A percentile compares a stretch with the other conserved stretches of the same genome.
Conservation (phyloP, 257 asterid genomes). For the Cynanchum wilfordii region DNA sequence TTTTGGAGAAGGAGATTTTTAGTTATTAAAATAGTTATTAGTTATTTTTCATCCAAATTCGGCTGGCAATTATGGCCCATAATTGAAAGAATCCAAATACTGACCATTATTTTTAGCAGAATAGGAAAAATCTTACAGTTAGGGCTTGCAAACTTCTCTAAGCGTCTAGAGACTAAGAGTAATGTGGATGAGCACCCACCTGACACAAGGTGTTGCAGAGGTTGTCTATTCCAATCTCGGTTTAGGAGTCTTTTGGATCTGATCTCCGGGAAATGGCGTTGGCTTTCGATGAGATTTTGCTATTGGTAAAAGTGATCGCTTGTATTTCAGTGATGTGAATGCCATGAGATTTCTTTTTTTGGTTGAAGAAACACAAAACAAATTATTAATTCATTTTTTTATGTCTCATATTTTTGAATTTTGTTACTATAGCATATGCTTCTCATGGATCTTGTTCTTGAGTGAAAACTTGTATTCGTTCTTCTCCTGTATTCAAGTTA, state of each 20-base stretch:
- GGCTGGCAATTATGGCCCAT: too few relatives aligned
- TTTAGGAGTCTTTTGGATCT: conserved; percentile 16
- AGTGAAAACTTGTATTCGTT: background rate
- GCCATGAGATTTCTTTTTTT: background rate
- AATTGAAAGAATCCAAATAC: background rate
- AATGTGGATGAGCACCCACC: too few relatives aligned
- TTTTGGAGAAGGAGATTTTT: too few relatives aligned
- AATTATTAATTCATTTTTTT: background rate
- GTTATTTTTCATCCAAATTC: too few relatives aligned
- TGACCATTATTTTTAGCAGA: conserved; percentile 4
- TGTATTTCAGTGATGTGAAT: background rate
- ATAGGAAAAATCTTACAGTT: background rate
- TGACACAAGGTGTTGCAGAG: background rate
- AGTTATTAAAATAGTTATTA: too few relatives aligned
- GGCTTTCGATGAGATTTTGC: conserved; percentile 94
- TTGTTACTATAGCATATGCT: background rate
- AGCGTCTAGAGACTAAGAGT: conserved; percentile 9
- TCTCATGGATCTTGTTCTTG: background rate
- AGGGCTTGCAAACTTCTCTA: conserved; percentile 16
- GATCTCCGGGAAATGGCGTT: conserved; percentile 51
- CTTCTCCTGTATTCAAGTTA: background rate
- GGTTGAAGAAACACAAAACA: background rate
- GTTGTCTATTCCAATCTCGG: background rate
- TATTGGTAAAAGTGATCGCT: too few relatives aligned
- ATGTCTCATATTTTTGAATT: background rate